Evolutionary conservation across 164 flowering plant species (phyloP), one percentile per base, ranked within the genome.

Genomic region (Macadamia integrifolia): DNA sequence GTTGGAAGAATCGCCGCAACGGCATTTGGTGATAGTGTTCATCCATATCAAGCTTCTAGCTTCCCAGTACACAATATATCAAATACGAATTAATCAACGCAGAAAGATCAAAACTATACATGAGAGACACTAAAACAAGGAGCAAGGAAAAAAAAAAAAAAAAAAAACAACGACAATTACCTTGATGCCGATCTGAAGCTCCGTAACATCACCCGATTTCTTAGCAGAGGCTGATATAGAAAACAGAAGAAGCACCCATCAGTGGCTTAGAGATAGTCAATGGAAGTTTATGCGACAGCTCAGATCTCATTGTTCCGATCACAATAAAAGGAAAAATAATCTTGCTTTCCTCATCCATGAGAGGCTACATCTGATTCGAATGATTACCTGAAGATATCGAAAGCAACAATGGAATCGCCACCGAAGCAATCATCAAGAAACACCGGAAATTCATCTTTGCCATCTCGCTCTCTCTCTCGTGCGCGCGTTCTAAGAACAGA

Each of bases 161-260:
- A 23, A 23, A 23, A 23, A 23, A 23, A 23, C 23, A 49, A 1
- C 35, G 13, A 7, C 60, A 32, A 64, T 43, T 65, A 90, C 96
- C 92, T 86, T 90, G 44, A 90, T 88, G 35, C 96, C 96, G 77
- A 90, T 88, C 81, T 85, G 96, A 28, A 90, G 72, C 69, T 88
- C 86, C 8, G 81, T 80, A 10, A 90, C 96, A 76, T 87, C 95
- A 30, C 76, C 78, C 0, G 88, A 77, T 72, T 80, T 83, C 76
- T 85, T 84, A 15, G 90, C 88, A 9, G 56, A 66, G 75, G 72
- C 96, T 69, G 72, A 23, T 23, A 67, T 0, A 6, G 9, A 43
- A 43, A 43, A 43, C 6, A 43, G 48, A 43, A 43, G 48, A 43
- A 43, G 48, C 48, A 43, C 48, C 9, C 9, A 5, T 43, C 9